phyloP scores from a whole-genome alignment of 306 rosid genomes.

The Calophaca sinica region DNA sequence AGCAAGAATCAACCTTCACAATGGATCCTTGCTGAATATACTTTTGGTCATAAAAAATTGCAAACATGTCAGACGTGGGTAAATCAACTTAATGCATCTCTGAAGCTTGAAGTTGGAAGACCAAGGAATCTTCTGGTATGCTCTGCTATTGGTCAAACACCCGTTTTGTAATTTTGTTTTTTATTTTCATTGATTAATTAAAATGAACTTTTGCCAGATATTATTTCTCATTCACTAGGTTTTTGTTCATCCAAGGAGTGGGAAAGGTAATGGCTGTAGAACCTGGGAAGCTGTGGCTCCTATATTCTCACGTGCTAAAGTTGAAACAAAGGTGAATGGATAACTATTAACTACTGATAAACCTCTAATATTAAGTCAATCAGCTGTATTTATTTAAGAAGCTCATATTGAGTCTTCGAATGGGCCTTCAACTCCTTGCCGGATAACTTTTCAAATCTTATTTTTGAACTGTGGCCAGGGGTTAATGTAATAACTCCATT shows the following conservation, averaged over 20 bases:
- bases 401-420: conserved; percentile 21
- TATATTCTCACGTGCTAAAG: conserved; percentile 80
- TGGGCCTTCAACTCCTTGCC: conserved; percentile 27
- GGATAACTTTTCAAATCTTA: conserved; percentile 35
- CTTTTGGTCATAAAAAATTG: conserved; percentile 70
- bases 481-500: conserved; percentile 19
- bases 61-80: conserved; percentile 82
- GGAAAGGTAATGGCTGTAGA: conserved; percentile 78
- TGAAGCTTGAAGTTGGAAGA: conserved; percentile 65
- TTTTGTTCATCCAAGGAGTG: conserved; percentile 95
- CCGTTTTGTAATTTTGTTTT: conserved; percentile 34
- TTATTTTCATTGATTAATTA: conserved; percentile 47
- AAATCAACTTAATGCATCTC: conserved; percentile 59
- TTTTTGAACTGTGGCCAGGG: conserved; percentile 28
- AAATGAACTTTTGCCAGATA: conserved; percentile 59
- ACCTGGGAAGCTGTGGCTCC: conserved; percentile 90
- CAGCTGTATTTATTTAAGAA: conserved; percentile 20
- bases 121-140: conserved; percentile 90
- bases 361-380: conserved; percentile 5
- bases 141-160: conserved; percentile 45
- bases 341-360: conserved; percentile 2
- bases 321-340: conserved; percentile 71
- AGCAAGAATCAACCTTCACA: conserved; percentile 66
- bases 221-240: conserved; percentile 75
- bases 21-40: conserved; percentile 64